Evolutionary conservation across 495 filamentous ascomycete species (phyloP).

Genomic region (Tirmania nivea): DNA sequence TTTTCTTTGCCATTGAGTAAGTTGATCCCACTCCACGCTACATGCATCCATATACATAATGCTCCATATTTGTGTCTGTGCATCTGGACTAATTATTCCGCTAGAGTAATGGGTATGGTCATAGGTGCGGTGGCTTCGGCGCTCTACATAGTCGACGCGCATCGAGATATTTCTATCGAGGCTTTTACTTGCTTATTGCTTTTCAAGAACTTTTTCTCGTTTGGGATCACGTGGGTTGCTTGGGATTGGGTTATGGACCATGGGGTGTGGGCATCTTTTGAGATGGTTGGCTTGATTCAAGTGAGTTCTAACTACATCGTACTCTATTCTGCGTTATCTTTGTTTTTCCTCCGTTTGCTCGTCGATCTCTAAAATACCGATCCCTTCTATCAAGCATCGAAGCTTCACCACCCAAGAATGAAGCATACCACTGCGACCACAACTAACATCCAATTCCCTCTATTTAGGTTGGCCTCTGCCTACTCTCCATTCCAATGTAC

Average conservation of each 20-base stretch:
- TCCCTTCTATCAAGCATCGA: too few species aligned
- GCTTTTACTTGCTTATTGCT: slow-evolving; percentile 76
- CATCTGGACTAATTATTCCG: background rate
- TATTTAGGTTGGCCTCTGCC: slow-evolving; percentile 36
- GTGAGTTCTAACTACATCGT: too few species aligned
- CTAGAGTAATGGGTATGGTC: slow-evolving; percentile 58
- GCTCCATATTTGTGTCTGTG: slow-evolving; percentile 17
- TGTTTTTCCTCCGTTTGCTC: too few species aligned
- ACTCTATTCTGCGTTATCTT: too few species aligned
- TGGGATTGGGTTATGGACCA: slow-evolving; percentile 52
- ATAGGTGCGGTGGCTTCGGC: slow-evolving; percentile 68
- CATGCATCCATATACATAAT: background rate
- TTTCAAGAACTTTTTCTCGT: slow-evolving; percentile 87
- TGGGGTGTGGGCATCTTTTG: slow-evolving; percentile 42
- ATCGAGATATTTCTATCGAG: slow-evolving; percentile 72
- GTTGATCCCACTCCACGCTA: background rate
- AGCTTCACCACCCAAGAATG: too few species aligned
- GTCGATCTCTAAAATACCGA: too few species aligned
- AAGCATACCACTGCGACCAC: too few species aligned
- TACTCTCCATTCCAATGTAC: slow-evolving; percentile 62
- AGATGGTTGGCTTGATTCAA: slow-evolving; percentile 52
- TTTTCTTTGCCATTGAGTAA: slow-evolving; percentile 48
- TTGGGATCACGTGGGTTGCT: slow-evolving; percentile 59
- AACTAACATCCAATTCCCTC: background rate
- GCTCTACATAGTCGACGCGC: slow-evolving; percentile 86